Conservation (phyloP, 345 rosid genomes). For the Hibiscus mutabilis region DNA sequence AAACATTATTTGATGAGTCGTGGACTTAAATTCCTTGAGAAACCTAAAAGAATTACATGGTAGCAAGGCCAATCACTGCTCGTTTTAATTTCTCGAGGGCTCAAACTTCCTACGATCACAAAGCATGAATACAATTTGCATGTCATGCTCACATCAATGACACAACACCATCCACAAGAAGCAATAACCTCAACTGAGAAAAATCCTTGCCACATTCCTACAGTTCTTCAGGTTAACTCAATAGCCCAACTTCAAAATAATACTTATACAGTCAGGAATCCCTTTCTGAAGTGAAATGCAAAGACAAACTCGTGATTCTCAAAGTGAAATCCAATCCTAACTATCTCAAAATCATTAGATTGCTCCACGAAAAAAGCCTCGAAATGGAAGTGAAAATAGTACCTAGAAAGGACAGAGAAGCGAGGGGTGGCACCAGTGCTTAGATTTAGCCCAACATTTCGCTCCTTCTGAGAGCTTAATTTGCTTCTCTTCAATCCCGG, state of each 20-base stretch:
- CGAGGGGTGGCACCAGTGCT: no score
- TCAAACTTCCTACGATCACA: background rate
- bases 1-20: background rate
- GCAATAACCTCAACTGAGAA: background rate
- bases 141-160: no score
- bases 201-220: background rate
- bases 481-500: constrained; percentile 55
- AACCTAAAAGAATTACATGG: background rate
- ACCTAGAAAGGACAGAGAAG: no score
- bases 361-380: no score
- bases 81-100: background rate
- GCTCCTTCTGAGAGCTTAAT: constrained; percentile 36
- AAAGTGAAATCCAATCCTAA: no score
- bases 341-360: no score
- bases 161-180: background rate
- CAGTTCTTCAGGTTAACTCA: no score
- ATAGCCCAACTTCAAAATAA: no score
- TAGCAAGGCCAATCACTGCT: background rate
- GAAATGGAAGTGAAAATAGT: no score
- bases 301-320: no score
- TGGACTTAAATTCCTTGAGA: background rate
- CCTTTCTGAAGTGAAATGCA: no score
- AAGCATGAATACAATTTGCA: background rate
- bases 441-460: constrained; percentile 23
- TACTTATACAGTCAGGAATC: no score